Evolutionary conservation across 1,284 basidiomycete genomes (phyloP).

Genomic region (Ceratobasidium sp.): DNA sequence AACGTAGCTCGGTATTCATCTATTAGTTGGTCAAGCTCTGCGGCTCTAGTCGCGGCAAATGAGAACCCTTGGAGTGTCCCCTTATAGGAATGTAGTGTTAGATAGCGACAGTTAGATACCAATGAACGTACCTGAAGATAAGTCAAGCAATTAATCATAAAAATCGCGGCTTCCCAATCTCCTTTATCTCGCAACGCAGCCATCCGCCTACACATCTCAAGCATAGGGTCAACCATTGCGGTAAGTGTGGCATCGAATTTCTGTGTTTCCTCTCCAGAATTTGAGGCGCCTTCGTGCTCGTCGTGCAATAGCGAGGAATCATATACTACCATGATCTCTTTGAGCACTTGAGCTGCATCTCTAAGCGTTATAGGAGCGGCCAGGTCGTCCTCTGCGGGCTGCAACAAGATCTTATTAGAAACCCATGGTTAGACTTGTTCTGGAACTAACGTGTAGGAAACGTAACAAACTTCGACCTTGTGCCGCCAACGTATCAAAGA

Average conservation of each 20-base stretch:
- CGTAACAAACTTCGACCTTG: constrained; percentile 81
- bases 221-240: constrained; percentile 83
- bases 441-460: constrained; percentile 69
- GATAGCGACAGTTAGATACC: constrained; percentile 16
- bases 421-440: neutral
- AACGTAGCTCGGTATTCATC: constrained; percentile 71
- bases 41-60: constrained; percentile 74
- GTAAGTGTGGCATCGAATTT: constrained; percentile 85
- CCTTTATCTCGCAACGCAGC: constrained; percentile 70
- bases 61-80: constrained; percentile 79
- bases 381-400: constrained; percentile 81
- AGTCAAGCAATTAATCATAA: constrained; percentile 83
- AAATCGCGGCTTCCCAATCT: constrained; percentile 83
- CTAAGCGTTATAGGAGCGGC: constrained; percentile 81
- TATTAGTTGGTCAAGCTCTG: constrained; percentile 68
- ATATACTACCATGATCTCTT: constrained; percentile 89
- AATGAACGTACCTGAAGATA: constrained; percentile 72
- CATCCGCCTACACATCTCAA: constrained; percentile 77
- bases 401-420: constrained; percentile 12
- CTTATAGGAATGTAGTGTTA: constrained; percentile 13
- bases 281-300: constrained; percentile 53
- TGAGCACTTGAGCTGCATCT: constrained; percentile 82
- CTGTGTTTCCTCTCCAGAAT: constrained; percentile 58
- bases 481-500: constrained; percentile 84
- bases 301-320: constrained; percentile 79